Evolutionary conservation across 2,329 filamentous ascomycete species (phyloP).

Genomic region (Cladophialophora yegresii): DNA sequence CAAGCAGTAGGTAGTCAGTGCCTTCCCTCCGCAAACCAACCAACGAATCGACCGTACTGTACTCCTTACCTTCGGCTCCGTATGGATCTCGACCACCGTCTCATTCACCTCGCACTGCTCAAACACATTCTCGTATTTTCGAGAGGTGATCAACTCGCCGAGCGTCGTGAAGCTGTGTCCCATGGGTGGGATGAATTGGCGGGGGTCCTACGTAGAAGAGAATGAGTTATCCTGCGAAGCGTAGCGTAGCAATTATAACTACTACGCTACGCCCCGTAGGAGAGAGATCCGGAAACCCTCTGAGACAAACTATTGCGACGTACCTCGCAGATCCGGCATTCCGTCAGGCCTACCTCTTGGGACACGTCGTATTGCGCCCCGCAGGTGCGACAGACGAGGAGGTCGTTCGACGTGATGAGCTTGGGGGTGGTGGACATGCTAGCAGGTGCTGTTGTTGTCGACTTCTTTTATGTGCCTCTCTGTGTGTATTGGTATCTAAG

Average conservation of each 20-base stretch:
- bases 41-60: neutral
- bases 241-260: no score
- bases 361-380: constrained; percentile 36
- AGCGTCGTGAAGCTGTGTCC: constrained; percentile 36
- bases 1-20: no score
- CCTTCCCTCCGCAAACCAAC: no score
- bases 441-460: no score
- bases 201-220: constrained; percentile 29
- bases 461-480: no score
- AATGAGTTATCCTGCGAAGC: neutral
- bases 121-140: constrained; percentile 30
- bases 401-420: constrained; percentile 30
- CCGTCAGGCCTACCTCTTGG: constrained; percentile 22
- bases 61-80: constrained; percentile 38
- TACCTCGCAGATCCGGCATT: constrained; percentile 35
- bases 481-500: no score
- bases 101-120: constrained; percentile 27
- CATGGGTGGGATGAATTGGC: constrained; percentile 33
- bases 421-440: constrained; percentile 13
- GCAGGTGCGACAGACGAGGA: constrained; percentile 36
- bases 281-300: no score
- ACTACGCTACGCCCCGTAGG: no score
- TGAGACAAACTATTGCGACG: no score
- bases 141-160: constrained; percentile 59
- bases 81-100: constrained; percentile 31